These are phyloP conservation scores for Chiua virens DNA, from an alignment of 768 basidiomycete genomes.

Conservation along the genomic window DNA sequence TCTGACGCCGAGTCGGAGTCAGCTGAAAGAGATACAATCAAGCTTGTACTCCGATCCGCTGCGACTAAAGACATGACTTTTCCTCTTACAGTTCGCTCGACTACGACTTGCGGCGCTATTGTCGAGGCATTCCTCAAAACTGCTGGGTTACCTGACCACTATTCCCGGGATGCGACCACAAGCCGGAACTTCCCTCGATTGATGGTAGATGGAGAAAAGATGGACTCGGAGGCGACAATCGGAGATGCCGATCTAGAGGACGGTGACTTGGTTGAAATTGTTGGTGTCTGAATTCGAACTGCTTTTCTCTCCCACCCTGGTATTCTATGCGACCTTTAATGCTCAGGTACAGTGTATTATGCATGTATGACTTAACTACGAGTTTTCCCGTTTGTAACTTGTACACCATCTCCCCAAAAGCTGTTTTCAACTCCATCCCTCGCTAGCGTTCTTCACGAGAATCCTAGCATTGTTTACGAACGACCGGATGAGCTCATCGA, in stretches of 20 bases:
- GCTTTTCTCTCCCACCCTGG: conserved; percentile 1
- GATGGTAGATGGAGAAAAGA: conserved; percentile 69
- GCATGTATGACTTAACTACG: conserved; percentile 1
- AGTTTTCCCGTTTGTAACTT: background rate
- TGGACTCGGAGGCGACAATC: conserved; percentile 60
- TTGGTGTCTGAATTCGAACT: conserved; percentile 44
- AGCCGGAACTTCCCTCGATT: conserved; percentile 39
- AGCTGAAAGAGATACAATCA: conserved; percentile 51
- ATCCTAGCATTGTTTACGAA: conserved; percentile 94
- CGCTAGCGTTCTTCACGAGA: conserved; percentile 72
- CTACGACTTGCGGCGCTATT: conserved; percentile 75
- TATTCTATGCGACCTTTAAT: conserved; percentile 15
- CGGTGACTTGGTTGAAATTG: conserved; percentile 76
- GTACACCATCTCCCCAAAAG: background rate
- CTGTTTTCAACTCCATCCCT: conserved; percentile 39
- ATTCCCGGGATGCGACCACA: conserved; percentile 38
- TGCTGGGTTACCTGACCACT: conserved; percentile 58
- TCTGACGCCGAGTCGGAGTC: conserved; percentile 41
- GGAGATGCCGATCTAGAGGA: conserved; percentile 73
- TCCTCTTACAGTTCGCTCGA: conserved; percentile 66
- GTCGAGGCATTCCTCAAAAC: conserved; percentile 74
- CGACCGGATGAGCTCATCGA: conserved; percentile 89
- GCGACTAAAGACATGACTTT: conserved; percentile 50
- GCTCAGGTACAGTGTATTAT: conserved; percentile 4
- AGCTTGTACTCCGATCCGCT: conserved; percentile 62